Evolutionary conservation across 495 filamentous ascomycete species (phyloP).

Genomic region (Xylaria bambusicola): DNA sequence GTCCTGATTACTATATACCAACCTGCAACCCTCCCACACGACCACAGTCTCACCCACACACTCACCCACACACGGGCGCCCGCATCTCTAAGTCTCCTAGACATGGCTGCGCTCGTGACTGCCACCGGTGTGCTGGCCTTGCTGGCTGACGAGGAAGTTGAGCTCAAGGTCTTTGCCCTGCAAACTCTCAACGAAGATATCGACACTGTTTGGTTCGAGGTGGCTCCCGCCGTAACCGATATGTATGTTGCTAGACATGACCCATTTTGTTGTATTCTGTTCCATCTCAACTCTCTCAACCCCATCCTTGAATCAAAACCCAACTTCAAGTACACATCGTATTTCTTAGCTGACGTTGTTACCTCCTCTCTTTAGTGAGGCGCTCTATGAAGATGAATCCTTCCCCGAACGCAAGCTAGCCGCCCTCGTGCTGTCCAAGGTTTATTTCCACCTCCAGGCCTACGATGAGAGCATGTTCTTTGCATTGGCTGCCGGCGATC

Average conservation of each 20-base stretch:
- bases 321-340: background rate
- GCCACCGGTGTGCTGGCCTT: conserved; percentile 94
- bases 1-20: background rate
- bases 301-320: background rate
- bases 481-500: conserved; percentile 89
- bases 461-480: conserved; percentile 99
- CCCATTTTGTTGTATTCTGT: background rate
- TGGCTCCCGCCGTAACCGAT: conserved; percentile 85
- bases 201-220: conserved; percentile 95
- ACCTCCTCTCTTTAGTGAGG: conserved; percentile 64
- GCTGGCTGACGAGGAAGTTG: conserved; percentile 88
- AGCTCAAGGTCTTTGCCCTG: conserved; percentile 90
- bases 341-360: conserved; percentile 18
- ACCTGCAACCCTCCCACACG: background rate
- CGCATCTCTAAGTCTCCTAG: conserved; percentile 17
- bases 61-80: background rate
- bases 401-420: conserved; percentile 95
- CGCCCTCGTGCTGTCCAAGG: conserved; percentile 91
- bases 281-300: background rate
- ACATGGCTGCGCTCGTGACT: conserved; percentile 92
- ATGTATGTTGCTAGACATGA: conserved; percentile 63
- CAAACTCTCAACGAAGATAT: conserved; percentile 93
- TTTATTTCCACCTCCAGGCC: conserved; percentile 98
- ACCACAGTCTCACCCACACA: background rate
- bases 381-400: conserved; percentile 91